Evolutionary conservation across 345 rosid genomes (phyloP), one percentile per base, ranked within the genome.

Genomic region (Eucalyptus tenuipes): DNA sequence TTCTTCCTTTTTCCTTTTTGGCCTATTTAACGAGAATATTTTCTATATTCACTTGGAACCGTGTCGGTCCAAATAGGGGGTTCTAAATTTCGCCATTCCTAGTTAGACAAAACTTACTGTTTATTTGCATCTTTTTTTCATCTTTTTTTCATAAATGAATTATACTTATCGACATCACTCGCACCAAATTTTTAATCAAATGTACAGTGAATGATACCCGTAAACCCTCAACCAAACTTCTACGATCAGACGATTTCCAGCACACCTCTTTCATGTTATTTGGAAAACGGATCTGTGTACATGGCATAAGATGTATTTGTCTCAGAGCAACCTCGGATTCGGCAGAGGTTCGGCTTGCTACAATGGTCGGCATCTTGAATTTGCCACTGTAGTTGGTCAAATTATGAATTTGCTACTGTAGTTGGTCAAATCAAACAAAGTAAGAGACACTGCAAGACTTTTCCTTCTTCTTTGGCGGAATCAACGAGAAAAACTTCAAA

Each of bases 251-350:
- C 25, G 11, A 71, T 33, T 71, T 33, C 0, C 1, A 8, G 27
- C 14, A 5, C 27, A 6, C 14, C 15, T 37, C 14, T 37, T 18
- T 75, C 1, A 4, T 37, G 42, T 37, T 75, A 75, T 75, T 75
- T 0, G 47, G 4, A 12, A 37, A 20, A 33, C 25, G 1, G 22
- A 68, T 68, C 0, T 11, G 5, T 20, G 42, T 40, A 5, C 27
- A 11, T 10, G 27, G 82, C 7, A 20, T 7, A 3, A 20, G 47
- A 40, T 75, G 1, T 20, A 75, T 37, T 75, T 75, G 5, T 75
- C 84, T 20, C 27, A 40, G 40, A 40, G 84, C 47, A 75, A 40
- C 47, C 84, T 75, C 1, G 15, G 15, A 75, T 75, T 40, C 16
- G 3, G 16, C 5, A 6, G 5, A 75, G 5, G 7, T 75, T 24